Conservation (phyloP, 345 rosid species). For the Bretschneidera sinensis region DNA sequence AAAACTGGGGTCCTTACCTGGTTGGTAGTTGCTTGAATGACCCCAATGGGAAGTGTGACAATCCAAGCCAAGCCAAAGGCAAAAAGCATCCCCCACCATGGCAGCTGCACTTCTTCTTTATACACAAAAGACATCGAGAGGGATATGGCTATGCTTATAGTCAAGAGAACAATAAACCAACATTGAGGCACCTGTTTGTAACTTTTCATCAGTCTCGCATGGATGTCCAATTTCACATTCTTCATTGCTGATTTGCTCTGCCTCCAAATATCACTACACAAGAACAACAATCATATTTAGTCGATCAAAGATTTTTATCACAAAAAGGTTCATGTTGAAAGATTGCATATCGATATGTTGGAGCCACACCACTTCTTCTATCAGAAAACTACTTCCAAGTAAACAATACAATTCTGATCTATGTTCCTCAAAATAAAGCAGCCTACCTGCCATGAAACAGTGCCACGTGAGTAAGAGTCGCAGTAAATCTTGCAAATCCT, state of each 20-base stretch:
- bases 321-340: neutral
- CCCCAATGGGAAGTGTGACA: constrained; percentile 95
- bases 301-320: neutral
- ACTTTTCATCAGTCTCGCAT: constrained; percentile 64
- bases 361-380: too few species aligned
- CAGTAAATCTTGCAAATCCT: constrained; percentile 92
- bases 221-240: constrained; percentile 73
- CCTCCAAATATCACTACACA: constrained; percentile 70
- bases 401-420: neutral
- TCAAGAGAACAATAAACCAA: constrained; percentile 72
- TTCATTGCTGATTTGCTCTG: constrained; percentile 78
- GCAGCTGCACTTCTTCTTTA: constrained; percentile 75
- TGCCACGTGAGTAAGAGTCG: constrained; percentile 94
- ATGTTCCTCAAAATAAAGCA: neutral
- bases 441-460: constrained; percentile 86
- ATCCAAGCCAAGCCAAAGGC: constrained; percentile 84
- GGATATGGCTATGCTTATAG: constrained; percentile 55
- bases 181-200: constrained; percentile 94
- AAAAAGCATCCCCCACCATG: constrained; percentile 96
- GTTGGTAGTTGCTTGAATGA: constrained; percentile 98
- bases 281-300: constrained; percentile 10
- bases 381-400: neutral
- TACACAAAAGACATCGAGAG: constrained; percentile 75
- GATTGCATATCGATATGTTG: too few species aligned
- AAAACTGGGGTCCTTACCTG: constrained; percentile 41